A percentile compares a stretch with the other conserved stretches of the same genome.
Conservation (phyloP, 768 basidiomycete species). For the Russula brevipes region DNA sequence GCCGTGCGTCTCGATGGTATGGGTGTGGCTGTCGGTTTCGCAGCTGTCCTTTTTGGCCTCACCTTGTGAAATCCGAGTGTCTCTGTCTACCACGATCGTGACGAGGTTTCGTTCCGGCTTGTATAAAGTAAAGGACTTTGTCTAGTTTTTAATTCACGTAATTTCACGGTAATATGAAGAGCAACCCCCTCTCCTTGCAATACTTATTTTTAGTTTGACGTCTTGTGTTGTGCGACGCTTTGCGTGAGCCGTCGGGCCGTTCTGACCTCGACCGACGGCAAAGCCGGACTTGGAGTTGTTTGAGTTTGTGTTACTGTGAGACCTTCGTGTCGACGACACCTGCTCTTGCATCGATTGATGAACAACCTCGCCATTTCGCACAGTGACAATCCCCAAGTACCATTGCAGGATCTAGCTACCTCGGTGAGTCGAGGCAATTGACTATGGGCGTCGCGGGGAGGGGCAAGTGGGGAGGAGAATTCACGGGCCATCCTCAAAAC, state of each 20-base stretch:
- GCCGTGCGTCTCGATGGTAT: slow-evolving; percentile 19
- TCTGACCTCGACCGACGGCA: no score
- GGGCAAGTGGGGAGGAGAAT: not conserved
- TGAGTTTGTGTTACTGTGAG: not conserved
- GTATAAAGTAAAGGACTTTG: not conserved
- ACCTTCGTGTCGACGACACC: not conserved
- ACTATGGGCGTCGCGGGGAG: not conserved
- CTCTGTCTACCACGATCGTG: not conserved
- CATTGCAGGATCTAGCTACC: not conserved
- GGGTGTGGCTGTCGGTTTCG: not conserved
- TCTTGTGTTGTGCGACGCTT: not conserved
- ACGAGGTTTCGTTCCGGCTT: slow-evolving; percentile 14
- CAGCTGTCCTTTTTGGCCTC: slow-evolving; percentile 14
- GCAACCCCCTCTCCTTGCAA: not conserved
- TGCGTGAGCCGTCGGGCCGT: not conserved
- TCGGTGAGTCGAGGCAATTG: slow-evolving; percentile 5
- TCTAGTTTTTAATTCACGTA: slow-evolving; percentile 4
- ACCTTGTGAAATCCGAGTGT: not conserved
- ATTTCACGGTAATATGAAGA: not conserved
- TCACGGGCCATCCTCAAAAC: not conserved
- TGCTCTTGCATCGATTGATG: not conserved
- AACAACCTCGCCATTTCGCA: slow-evolving; percentile 10
- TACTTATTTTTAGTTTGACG: not conserved
- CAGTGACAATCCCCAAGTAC: not conserved
- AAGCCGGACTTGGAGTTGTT: no score